Base-by-base conservation (phyloP, 2,329 filamentous ascomycete species). In the Ophiobolus disseminans region DNA sequence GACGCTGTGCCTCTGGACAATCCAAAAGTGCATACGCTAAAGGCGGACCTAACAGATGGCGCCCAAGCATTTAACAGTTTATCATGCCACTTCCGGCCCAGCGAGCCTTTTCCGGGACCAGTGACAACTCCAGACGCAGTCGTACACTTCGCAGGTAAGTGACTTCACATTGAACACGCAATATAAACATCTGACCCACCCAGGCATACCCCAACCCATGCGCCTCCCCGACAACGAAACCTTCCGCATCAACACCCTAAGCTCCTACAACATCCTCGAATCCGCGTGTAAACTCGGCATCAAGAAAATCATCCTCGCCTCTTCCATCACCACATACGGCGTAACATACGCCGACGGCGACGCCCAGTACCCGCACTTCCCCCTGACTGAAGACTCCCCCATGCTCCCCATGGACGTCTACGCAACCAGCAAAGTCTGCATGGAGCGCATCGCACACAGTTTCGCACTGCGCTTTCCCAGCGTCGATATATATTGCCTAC, bases 231-330 rank as follows among this genome's bases (percentile, higher is more conserved):
- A 86, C 62, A 82, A 79, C 41, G 82, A 85, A 59, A 79, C 76
- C 19, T 86, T 84, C 69, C 74, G 75, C 22, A 63, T 68, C 39
- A 69, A 69, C 45, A 66, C 55, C 10, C 55, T 68, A 40, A 47
- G 55, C 31, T 60, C 62, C 2, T 85, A 85, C 65, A 86, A 86
- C 59, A 76, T 86, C 19, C 77, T 86, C 53, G 84, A 86, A 70
- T 80, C 82, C 0, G 82, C 83, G 0, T 83, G 77, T 57, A 84
- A 85, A 55, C 71, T 86, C 1, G 82, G 82, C 13, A 79, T 86
- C 30, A 78, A 78, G 57, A 86, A 86, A 60, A 80, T 86, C 57
- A 75, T 86, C 53, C 77, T 85, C 37, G 84, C 84, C 1, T 80
- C 76, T 41, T 80, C 76, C 13, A 79, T 85, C 51, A 84, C 81